Evolutionary conservation across 2,329 filamentous ascomycete species (phyloP).

Genomic region (Periconia macrospinosa): DNA sequence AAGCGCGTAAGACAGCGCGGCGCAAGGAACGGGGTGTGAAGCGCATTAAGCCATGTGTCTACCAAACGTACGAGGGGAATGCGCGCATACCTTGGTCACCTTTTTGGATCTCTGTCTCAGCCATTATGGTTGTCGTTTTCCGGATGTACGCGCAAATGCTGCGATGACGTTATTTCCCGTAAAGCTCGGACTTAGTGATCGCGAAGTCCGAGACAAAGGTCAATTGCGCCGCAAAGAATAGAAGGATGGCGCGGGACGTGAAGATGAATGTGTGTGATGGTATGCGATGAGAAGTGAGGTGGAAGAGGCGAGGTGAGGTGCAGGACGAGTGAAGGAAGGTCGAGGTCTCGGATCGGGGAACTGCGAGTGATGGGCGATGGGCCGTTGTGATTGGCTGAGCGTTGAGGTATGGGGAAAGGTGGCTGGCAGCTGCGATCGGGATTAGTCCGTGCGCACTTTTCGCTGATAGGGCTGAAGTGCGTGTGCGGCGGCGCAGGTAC

Average conservation of each 20-base stretch:
- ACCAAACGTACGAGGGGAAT: neutral
- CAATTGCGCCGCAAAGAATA: slow-evolving; percentile 29
- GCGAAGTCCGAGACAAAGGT: slow-evolving; percentile 17
- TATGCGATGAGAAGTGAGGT: slow-evolving; percentile 16
- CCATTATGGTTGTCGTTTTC: slow-evolving; percentile 28
- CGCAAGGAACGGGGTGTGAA: neutral
- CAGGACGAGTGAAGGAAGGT: slow-evolving; percentile 22
- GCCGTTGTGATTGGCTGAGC: slow-evolving; percentile 26
- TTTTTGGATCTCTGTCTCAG: slow-evolving; percentile 38
- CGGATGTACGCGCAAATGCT: slow-evolving; percentile 14
- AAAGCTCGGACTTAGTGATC: slow-evolving; percentile 19
- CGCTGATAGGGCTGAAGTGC: slow-evolving; percentile 9
- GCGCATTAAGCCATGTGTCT: neutral
- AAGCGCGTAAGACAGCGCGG: neutral
- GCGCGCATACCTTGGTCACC: slow-evolving; percentile 39
- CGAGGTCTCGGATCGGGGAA: slow-evolving; percentile 33
- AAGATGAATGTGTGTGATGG: slow-evolving; percentile 26
- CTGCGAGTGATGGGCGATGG: slow-evolving; percentile 31
- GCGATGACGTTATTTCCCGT: slow-evolving; percentile 35
- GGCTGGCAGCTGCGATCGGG: slow-evolving; percentile 33
- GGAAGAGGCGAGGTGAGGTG: slow-evolving; percentile 19
- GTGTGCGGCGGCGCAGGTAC: neutral
- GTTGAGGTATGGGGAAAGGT: slow-evolving; percentile 26
- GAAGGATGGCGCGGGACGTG: slow-evolving; percentile 15
- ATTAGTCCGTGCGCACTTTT: slow-evolving; percentile 21